Evolutionary conservation across 768 basidiomycete species (phyloP).

Genomic region (Amanita inopinata): DNA sequence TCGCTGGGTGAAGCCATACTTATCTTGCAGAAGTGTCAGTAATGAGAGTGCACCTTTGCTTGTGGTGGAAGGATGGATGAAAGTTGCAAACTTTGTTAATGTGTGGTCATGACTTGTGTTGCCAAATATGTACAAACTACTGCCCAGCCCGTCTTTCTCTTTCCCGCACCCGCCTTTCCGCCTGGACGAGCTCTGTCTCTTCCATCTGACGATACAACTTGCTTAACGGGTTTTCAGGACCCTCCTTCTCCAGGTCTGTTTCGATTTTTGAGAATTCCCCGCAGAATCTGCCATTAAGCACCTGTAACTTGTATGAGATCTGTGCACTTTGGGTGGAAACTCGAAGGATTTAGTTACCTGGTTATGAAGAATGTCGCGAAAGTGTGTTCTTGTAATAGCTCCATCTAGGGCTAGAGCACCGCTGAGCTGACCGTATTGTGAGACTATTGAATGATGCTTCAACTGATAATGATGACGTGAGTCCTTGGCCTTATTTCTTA

Average conservation of each 20-base stretch:
- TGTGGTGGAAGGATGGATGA: slow-evolving; percentile 3
- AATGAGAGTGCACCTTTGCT: too few relatives aligned
- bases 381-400: slow-evolving; percentile 36
- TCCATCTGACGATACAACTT: slow-evolving; percentile 40
- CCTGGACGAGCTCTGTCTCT: slow-evolving; percentile 43
- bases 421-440: slow-evolving; percentile 53
- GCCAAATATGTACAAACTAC: slow-evolving; percentile 8
- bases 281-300: slow-evolving; percentile 52
- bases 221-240: slow-evolving; percentile 43
- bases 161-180: slow-evolving; percentile 48
- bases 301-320: slow-evolving; percentile 20
- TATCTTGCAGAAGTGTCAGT: not conserved
- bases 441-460: slow-evolving; percentile 51
- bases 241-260: slow-evolving; percentile 46
- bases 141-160: slow-evolving; percentile 31
- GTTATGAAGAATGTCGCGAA: slow-evolving; percentile 48
- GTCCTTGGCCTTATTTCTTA: not conserved
- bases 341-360: slow-evolving; percentile 25
- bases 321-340: not conserved
- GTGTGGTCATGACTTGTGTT: slow-evolving; percentile 5
- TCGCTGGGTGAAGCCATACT: slow-evolving; percentile 39
- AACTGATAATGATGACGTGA: slow-evolving; percentile 24
- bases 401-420: slow-evolving; percentile 51
- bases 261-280: slow-evolving; percentile 46
- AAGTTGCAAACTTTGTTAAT: slow-evolving; percentile 10